A percentile compares a stretch with the other conserved stretches of the same genome.
These are phyloP conservation scores for Penicillium chermesinum DNA, from an alignment of 495 filamentous ascomycete species.

Conservation along the genomic window DNA sequence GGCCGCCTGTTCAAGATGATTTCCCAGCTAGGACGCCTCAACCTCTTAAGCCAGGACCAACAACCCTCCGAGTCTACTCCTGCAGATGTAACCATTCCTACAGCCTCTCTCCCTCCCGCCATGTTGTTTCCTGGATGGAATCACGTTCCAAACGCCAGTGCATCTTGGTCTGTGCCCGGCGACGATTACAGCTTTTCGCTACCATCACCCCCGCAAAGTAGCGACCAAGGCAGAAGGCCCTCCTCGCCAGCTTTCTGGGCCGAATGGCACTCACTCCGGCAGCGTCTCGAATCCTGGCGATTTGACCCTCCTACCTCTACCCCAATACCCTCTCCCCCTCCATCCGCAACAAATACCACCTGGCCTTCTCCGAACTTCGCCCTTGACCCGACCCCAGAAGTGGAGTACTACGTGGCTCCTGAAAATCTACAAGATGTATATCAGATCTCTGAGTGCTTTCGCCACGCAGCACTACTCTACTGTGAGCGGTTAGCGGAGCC, in stretches of 20 bases:
- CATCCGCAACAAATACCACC: slow-evolving; percentile 11
- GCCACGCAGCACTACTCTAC: slow-evolving; percentile 84
- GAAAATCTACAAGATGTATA: slow-evolving; percentile 49
- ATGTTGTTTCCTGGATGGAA: slow-evolving; percentile 31
- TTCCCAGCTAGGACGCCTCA: slow-evolving; percentile 73
- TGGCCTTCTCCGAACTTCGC: slow-evolving; percentile 38
- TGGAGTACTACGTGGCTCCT: slow-evolving; percentile 27
- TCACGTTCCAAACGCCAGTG: slow-evolving; percentile 5
- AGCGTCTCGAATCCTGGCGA: slow-evolving; percentile 74
- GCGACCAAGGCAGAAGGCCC: slow-evolving; percentile 18
- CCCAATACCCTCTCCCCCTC: slow-evolving; percentile 21
- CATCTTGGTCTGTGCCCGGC: slow-evolving; percentile 2
- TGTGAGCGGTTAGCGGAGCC: slow-evolving; percentile 83
- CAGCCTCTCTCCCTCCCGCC: slow-evolving; percentile 34
- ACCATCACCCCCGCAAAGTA: slow-evolving; percentile 25
- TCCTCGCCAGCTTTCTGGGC: slow-evolving; percentile 64
- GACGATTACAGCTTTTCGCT: slow-evolving; percentile 24
- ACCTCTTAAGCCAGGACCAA: slow-evolving; percentile 78
- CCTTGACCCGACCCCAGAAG: slow-evolving; percentile 21
- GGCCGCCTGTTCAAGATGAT: slow-evolving; percentile 72
- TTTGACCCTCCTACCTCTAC: slow-evolving; percentile 48
- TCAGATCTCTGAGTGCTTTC: slow-evolving; percentile 80
- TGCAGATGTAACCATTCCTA: slow-evolving; percentile 26
- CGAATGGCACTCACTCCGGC: slow-evolving; percentile 78
- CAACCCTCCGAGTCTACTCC: slow-evolving; percentile 34